Base-by-base conservation (phyloP, 2,329 filamentous ascomycete genomes). In the Colletotrichum cereale region DNA sequence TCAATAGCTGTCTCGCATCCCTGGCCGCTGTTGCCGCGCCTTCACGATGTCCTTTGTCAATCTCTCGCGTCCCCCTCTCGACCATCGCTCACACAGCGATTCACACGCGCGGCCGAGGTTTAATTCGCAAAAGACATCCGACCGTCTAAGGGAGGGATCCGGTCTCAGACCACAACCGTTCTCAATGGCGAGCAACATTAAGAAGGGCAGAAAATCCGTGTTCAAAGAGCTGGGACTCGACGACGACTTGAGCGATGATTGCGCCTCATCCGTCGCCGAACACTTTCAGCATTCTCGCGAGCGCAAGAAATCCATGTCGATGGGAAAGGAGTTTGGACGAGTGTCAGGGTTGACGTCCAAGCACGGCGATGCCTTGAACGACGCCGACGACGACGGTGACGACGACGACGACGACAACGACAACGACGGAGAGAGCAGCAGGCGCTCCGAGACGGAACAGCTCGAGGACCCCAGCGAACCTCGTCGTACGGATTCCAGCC, bases 161-260 rank as follows among this genome's bases (percentile, higher is more conserved):
- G 76, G 77, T 42, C 79, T 82, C 16, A 74, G 79, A 62, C 78
- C 80, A 14, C 80, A 80, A 57, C 76, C 80, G 1, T 83, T 86
- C 73, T 78, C 80, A 36, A 84, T 84, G 80, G 75, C 75, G 50
- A 80, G 80, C 75, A 86, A 84, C 67, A 84, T 87, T 58, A 81
- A 79, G 72, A 88, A 87, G 76, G 85, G 83, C 52, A 82, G 86
- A 60, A 84, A 80, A 74, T 88, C 86, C 29, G 79, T 88, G 67
- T 89, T 89, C 74, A 86, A 81, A 75, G 87, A 89, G 77, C 76
- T 85, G 50, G 87, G 86, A 5, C 75, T 88, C 26, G 79, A 82
- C 60, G 80, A 82, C 52, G 82, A 82, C 40, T 71, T 75, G 31
- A 70, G 52, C 47, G 76, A 78, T n/a, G 75, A 76, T 29, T 62